Evolutionary conservation across 2,329 filamentous ascomycete genomes (phyloP).

Genomic region (Scedosporium aurantiacum): DNA sequence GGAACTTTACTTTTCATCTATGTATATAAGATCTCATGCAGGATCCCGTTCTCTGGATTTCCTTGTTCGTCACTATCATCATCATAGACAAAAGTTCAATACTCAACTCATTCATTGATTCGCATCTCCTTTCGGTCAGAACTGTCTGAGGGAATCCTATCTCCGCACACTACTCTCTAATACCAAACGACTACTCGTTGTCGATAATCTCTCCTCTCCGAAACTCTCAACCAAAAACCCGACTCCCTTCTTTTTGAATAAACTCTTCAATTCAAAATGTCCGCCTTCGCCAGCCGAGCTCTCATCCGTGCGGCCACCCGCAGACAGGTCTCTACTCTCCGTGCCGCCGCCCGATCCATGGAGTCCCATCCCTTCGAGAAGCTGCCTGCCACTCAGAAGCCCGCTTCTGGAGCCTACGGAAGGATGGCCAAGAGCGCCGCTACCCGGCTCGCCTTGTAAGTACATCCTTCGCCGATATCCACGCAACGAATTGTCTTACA

Average conservation of each 20-base stretch:
- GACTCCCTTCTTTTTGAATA: background rate
- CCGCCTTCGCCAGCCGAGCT: background rate
- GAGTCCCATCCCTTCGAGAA: conserved; percentile 26
- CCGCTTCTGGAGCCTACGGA: conserved; percentile 21
- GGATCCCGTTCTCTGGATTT: background rate
- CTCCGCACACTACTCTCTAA: background rate
- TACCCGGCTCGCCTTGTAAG: conserved; percentile 22
- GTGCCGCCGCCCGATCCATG: conserved; percentile 20
- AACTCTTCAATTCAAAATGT: conserved; percentile 1
- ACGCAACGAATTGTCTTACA: background rate
- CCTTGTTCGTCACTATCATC: background rate
- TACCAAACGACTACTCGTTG: background rate
- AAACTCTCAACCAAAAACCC: background rate
- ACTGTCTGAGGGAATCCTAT: background rate
- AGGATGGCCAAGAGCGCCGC: conserved; percentile 20
- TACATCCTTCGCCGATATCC: conserved; percentile 5
- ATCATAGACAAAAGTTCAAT: background rate
- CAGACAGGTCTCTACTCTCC: conserved; percentile 24
- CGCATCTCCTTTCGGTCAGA: background rate
- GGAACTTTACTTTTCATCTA: background rate
- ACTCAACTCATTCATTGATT: background rate
- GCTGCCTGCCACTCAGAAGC: conserved; percentile 16
- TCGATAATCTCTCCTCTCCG: background rate
- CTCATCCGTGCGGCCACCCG: conserved; percentile 12
- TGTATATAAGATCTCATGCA: background rate